Percentiles rank a stretch among this genome's conserved stretches.
These are phyloP conservation scores for Claviceps pazoutovae DNA, from an alignment of 2,329 filamentous ascomycete species.

Conservation along the genomic window DNA sequence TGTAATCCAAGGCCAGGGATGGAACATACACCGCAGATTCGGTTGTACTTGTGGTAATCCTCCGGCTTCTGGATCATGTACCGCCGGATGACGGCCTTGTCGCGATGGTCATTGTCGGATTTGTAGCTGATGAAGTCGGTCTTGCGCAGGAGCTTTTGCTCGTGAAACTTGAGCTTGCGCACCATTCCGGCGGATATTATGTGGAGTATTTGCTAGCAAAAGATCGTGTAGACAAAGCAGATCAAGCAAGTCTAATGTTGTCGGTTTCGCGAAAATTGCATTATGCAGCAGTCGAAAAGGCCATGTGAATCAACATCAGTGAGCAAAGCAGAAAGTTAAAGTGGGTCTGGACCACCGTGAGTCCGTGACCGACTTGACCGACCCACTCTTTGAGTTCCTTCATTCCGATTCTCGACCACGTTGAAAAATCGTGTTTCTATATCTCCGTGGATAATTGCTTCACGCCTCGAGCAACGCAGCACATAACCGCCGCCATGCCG, in stretches of 20 bases:
- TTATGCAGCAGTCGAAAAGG: no score
- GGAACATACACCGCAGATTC: constrained; percentile 50
- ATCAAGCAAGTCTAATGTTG: no score
- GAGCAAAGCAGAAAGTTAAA: neutral
- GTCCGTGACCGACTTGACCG: neutral
- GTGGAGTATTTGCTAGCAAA: neutral
- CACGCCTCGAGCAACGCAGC: no score
- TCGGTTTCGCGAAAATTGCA: no score
- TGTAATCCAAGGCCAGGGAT: neutral
- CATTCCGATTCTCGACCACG: no score
- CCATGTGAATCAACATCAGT: neutral
- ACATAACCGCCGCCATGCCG: constrained; percentile 21
- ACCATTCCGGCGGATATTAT: constrained; percentile 47
- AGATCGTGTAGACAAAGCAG: no score
- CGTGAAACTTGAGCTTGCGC: constrained; percentile 90
- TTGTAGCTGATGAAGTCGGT: constrained; percentile 95
- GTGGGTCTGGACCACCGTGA: neutral
- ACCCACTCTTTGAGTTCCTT: neutral
- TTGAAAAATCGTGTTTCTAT: no score
- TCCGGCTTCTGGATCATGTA: constrained; percentile 86
- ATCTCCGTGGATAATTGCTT: no score
- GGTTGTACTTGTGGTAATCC: constrained; percentile 60
- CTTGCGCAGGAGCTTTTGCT: constrained; percentile 84
- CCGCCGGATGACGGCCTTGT: constrained; percentile 62
- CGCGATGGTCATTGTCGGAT: constrained; percentile 74